Evolutionary conservation across 2,329 filamentous ascomycete species (phyloP).

Genomic region (Periconia sp.): DNA sequence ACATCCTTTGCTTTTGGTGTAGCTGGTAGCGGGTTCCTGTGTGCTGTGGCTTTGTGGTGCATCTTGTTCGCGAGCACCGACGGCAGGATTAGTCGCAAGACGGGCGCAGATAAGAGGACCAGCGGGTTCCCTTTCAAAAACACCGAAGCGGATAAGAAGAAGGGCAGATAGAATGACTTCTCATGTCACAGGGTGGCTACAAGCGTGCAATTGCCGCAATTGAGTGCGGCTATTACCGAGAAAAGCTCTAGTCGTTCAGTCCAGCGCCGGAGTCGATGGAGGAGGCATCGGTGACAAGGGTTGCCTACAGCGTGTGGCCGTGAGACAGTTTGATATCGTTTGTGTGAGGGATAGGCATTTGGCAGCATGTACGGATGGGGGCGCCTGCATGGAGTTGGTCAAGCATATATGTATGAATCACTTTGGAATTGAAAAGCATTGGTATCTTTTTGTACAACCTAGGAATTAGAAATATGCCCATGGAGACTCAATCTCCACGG

Average conservation of each 20-base stretch:
- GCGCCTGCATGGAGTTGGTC: neutral
- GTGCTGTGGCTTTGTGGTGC: constrained; percentile 66
- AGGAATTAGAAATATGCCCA: neutral
- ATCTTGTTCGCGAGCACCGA: constrained; percentile 59
- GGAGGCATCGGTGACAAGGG: neutral
- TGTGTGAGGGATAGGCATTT: neutral
- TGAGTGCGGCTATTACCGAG: neutral
- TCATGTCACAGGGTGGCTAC: too few species aligned
- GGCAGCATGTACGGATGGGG: neutral
- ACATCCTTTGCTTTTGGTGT: constrained; percentile 64
- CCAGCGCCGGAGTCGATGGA: neutral
- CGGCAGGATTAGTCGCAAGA: constrained; percentile 62
- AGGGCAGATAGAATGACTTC: constrained; percentile 20
- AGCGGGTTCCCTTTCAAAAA: constrained; percentile 68
- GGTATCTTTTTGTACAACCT: constrained; percentile 17
- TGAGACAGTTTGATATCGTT: neutral
- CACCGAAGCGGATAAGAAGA: constrained; percentile 53
- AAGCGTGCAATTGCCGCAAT: too few species aligned
- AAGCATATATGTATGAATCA: neutral
- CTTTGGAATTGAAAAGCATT: constrained; percentile 9
- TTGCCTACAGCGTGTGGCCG: neutral
- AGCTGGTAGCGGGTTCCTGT: constrained; percentile 59
- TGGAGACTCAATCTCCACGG: neutral
- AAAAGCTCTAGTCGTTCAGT: too few species aligned
- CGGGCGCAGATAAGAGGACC: constrained; percentile 67